Evolutionary conservation across 2,329 filamentous ascomycete species (phyloP), one percentile per base, ranked within the genome.

Genomic region (Myriosclerotinia curreyana): DNA sequence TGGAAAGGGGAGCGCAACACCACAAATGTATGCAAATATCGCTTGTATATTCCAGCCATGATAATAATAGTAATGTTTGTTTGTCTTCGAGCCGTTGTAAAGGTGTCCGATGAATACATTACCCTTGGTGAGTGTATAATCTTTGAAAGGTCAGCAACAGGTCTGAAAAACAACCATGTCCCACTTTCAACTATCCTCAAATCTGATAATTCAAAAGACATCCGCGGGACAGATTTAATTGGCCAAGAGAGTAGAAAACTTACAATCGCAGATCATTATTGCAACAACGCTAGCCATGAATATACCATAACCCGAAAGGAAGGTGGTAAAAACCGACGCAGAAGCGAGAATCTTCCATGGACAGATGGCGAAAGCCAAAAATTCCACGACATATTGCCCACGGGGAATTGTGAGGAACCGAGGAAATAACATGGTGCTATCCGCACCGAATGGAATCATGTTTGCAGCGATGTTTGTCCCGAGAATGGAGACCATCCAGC

Each of bases 311-410:
- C 86, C 86, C 50, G 81, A 79, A 79, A 91, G 86, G 74, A 90
- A 90, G 53, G 82, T 82, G 8, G 87, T 75, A 66, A 88, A 84
- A 1, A 80, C 83, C 1, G 75, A 74, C 3, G 85, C 86, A 0
- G 81, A 84, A 52, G 75, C 78, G 20, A 88, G 76, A 66, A 89
- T 88, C 74, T 86, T 86, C 86, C 85, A 88, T 1, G 85, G 85
- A 8, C 85, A 83, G 20, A 80, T 79, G 79, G 83, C 87, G 42
- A 81, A 82, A 0, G 73, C 76, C 20, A 85, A 73, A 9, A 86
- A 65, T 5, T 82, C 81, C 7, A 81, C 80, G 25, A 86, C 73
- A 53, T 84, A 75, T 66, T 82, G 81, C 8, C 83, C 83, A 34
- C 84, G 79, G 14, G 76, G 77, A 70, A 86, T 83, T 65, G 83